These are phyloP conservation scores for Lactarius akahatsu DNA, from an alignment of 768 basidiomycete genomes.

Conservation along the genomic window DNA sequence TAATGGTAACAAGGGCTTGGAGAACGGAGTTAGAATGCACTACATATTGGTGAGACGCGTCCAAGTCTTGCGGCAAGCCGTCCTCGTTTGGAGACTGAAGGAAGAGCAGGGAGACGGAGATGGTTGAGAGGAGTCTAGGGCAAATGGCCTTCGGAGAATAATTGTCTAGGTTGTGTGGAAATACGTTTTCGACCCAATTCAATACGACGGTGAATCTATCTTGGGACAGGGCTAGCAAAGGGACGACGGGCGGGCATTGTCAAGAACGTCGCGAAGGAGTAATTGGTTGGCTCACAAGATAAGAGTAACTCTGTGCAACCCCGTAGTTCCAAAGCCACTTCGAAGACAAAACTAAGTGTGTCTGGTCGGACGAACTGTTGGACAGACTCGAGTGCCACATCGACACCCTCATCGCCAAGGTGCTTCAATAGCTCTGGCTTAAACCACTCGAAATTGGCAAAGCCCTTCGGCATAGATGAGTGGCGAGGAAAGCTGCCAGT, in stretches of 20 bases:
- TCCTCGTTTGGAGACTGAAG: conserved; percentile 5
- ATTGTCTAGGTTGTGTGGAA: conserved; percentile 9
- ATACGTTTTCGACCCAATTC: conserved; percentile 17
- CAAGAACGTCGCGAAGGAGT: not conserved
- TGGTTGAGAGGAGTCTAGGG: conserved; percentile 9
- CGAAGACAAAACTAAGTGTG: conserved; percentile 14
- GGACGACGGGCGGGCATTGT: not conserved
- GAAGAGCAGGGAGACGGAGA: conserved; percentile 19
- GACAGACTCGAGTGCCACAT: conserved; percentile 11
- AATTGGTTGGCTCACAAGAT: conserved; percentile 18
- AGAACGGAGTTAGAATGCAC: conserved; percentile 10
- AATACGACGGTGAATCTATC: conserved; percentile 16
- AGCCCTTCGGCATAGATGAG: not conserved
- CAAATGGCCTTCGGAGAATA: conserved; percentile 14
- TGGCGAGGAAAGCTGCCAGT: not conserved
- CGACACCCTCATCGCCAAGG: conserved; percentile 6
- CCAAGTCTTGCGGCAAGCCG: conserved; percentile 7
- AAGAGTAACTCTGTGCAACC: conserved; percentile 23
- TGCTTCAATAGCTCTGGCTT: conserved; percentile 18
- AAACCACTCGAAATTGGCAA: conserved; percentile 3
- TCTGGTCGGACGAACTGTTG: conserved; percentile 15
- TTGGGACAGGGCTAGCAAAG: conserved; percentile 11
- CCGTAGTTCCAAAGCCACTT: conserved; percentile 14
- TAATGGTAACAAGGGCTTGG: not conserved
- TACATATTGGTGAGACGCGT: conserved; percentile 16